Evolutionary conservation across 345 rosid species (phyloP), one percentile per base, ranked within the genome.

Genomic region (Populus davidiana): DNA sequence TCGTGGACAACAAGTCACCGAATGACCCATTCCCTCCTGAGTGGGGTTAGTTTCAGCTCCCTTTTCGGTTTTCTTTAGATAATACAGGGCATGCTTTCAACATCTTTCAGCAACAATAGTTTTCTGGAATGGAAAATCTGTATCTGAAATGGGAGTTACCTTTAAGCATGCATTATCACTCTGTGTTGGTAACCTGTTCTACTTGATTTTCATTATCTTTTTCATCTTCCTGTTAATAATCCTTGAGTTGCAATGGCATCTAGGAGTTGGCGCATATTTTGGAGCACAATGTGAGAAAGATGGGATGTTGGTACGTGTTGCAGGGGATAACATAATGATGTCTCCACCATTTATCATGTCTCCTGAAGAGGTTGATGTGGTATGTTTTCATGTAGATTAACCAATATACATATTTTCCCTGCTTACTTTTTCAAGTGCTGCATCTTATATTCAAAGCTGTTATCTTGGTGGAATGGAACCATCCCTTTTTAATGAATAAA

Each of bases 261-360:
- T 83, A 93, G 99, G 98, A 52, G 21, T 96, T 52, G 98, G 97
- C 0, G 88, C 93, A 70, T 96, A 87, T 84, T 96, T 96, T 75
- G 99, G 91, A 84, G 92, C 95, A 1, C 90, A 91, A 75, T 94
- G 99, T 18, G 81, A 90, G 86, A 90, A 91, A 85, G 88, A 74
- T 0, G 98, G 98, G 47, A 85, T 96, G 97, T 41, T 96, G 81
- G 95, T 94, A 54, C 97, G 99, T 67, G 90, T 92, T 72, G 82
- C 97, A 27, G 99, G 99, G 36, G 97, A 96, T 80, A 85, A 39
- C 86, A 94, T 96, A 67, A 87, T 94, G 95, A 92, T 94, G 99
- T 93, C 89, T 73, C 98, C 99, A 18, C 98, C 97, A 0, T 82
- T 90, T 59, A 89, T 89, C 67, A 90, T 96, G 8, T 78, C 90